These are phyloP conservation scores for Fomitopsis pinicola DNA, from an alignment of 1,284 basidiomycete species.

Conservation along the genomic window DNA sequence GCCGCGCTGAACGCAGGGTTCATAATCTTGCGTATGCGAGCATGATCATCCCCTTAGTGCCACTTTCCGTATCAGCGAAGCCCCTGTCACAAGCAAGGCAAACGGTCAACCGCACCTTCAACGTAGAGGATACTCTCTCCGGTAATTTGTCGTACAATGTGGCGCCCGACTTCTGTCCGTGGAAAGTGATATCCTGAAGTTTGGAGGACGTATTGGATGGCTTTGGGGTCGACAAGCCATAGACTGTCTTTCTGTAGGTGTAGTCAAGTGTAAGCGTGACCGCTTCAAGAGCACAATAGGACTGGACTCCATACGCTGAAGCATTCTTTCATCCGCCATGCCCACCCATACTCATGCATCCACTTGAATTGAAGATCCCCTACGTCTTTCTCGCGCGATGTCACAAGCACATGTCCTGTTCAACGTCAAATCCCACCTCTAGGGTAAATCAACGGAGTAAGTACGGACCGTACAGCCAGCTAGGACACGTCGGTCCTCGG, in stretches of 20 bases:
- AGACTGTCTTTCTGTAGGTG: conserved; percentile 18
- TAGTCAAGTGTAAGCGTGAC: background rate
- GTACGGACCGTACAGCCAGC: conserved; percentile 16
- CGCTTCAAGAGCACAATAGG: background rate
- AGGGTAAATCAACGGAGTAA: background rate
- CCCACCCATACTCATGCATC: conserved; percentile 28
- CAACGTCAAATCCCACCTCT: background rate
- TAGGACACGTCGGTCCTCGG: conserved; percentile 16
- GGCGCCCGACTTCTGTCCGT: conserved; percentile 24
- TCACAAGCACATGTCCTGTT: conserved; percentile 22
- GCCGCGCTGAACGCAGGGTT: conserved; percentile 39
- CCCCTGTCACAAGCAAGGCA: background rate
- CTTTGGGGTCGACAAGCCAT: conserved; percentile 33
- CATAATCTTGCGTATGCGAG: conserved; percentile 37
- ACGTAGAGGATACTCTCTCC: conserved; percentile 30
- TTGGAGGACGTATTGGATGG: conserved; percentile 34
- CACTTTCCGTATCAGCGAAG: background rate
- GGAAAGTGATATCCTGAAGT: conserved; percentile 32
- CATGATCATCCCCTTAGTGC: conserved; percentile 34
- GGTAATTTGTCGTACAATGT: conserved; percentile 21
- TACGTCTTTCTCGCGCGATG: conserved; percentile 24
- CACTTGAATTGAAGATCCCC: conserved; percentile 28
- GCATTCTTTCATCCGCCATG: conserved; percentile 23
- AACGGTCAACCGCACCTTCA: background rate
- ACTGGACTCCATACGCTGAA: conserved; percentile 18